Evolutionary conservation across 106 monocot species (phyloP).

Genomic region (Platanthera zijinensis): DNA sequence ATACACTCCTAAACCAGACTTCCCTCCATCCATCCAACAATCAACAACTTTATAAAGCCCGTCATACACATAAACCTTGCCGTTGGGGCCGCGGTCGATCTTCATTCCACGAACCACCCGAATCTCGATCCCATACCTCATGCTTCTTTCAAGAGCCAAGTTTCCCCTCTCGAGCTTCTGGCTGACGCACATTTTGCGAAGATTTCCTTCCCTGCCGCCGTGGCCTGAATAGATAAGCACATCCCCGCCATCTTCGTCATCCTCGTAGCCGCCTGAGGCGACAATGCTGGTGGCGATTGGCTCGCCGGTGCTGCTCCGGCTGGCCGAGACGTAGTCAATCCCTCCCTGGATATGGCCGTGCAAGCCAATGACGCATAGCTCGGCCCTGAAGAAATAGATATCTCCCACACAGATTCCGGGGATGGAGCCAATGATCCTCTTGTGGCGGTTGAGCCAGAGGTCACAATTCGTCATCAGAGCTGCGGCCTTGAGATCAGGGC

Average conservation of each 20-base stretch:
- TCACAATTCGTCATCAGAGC: background rate
- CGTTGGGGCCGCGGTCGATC: slow-evolving; percentile 9
- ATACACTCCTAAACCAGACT: slow-evolving; percentile 21
- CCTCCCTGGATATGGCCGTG: slow-evolving; percentile 85
- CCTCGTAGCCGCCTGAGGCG: slow-evolving; percentile 59
- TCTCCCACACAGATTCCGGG: slow-evolving; percentile 7
- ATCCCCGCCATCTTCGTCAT: slow-evolving; percentile 43
- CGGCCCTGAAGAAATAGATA: slow-evolving; percentile 68
- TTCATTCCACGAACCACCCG: slow-evolving; percentile 41
- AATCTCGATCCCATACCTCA: slow-evolving; percentile 48
- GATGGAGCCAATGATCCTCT: background rate
- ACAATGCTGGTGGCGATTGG: slow-evolving; percentile 52
- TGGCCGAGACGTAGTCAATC: slow-evolving; percentile 36
- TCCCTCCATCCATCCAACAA: slow-evolving; percentile 39
- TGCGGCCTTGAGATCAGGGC: background rate
- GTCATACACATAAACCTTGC: slow-evolving; percentile 44
- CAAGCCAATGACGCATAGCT: slow-evolving; percentile 3
- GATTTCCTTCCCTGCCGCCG: slow-evolving; percentile 29
- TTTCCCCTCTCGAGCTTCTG: slow-evolving; percentile 65
- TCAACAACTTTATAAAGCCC: slow-evolving; percentile 42
- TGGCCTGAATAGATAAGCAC: slow-evolving; percentile 48
- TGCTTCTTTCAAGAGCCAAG: slow-evolving; percentile 43
- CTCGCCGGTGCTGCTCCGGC: slow-evolving; percentile 21
- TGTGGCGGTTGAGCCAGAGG: slow-evolving; percentile 3
- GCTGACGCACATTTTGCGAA: background rate